These are phyloP conservation scores for Heliosperma pusillum DNA, from an alignment of 148 eudicot genomes.

Conservation along the genomic window DNA sequence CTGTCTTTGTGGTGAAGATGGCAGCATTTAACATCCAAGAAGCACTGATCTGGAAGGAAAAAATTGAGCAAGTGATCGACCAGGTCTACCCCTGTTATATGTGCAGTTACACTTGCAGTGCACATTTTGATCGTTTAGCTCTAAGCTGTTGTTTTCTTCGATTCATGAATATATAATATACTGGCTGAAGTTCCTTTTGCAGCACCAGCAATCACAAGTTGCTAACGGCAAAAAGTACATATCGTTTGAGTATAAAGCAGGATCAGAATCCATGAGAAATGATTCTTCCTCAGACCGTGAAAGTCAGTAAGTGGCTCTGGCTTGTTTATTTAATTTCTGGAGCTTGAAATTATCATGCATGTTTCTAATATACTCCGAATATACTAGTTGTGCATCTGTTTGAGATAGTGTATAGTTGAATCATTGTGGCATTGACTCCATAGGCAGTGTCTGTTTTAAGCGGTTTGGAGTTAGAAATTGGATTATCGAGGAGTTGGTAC, in stretches of 20 bases:
- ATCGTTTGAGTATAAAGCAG: conserved; percentile 85
- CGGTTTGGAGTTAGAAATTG: too few relatives aligned
- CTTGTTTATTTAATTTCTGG: conserved; percentile 22
- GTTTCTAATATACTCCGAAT: not conserved
- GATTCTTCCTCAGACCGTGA: conserved; percentile 95
- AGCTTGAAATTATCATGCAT: not conserved
- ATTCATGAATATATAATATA: conserved; percentile 11
- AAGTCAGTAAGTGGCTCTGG: conserved; percentile 90
- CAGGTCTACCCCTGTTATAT: conserved; percentile 47
- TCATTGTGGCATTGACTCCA: not conserved
- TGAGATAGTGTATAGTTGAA: not conserved
- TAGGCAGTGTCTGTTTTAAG: not conserved
- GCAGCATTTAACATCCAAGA: conserved; percentile 99
- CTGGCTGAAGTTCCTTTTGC: conserved; percentile 26
- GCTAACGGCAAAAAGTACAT: conserved; percentile 78
- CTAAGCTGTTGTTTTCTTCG: not conserved
- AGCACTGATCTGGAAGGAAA: conserved; percentile 96
- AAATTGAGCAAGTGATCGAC: conserved; percentile 92
- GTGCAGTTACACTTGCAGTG: conserved; percentile 12
- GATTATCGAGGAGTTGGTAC: too few relatives aligned
- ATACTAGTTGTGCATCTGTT: not conserved
- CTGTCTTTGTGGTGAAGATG: conserved; percentile 59
- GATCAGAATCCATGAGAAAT: conserved; percentile 67
- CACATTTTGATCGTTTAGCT: not conserved
- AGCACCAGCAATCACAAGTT: conserved; percentile 90